These are phyloP conservation scores for Alternaria sp. DNA, from an alignment of 2,329 filamentous ascomycete species.

Conservation along the genomic window DNA sequence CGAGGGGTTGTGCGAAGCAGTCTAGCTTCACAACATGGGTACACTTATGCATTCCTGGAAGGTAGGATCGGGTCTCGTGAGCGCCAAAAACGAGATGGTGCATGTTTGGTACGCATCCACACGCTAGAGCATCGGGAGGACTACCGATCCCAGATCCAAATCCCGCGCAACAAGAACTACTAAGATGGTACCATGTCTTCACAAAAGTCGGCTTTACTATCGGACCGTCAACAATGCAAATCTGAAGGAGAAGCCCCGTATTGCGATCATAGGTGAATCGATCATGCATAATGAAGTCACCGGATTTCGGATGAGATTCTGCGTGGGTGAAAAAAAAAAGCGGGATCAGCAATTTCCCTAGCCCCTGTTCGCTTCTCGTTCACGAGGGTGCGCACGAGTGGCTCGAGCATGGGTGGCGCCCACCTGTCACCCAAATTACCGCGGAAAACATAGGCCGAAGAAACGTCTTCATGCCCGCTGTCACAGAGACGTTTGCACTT, in stretches of 20 bases:
- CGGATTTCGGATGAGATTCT: not conserved
- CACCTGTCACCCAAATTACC: not conserved
- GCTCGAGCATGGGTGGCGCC: not conserved
- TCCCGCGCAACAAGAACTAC: constrained; percentile 3
- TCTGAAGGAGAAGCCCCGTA: not conserved
- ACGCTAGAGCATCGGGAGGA: constrained; percentile 5
- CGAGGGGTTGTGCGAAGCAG: not conserved
- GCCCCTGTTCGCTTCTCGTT: constrained; percentile 1
- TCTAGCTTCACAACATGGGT: not conserved
- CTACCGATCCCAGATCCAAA: constrained; percentile 15
- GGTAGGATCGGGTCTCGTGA: not conserved
- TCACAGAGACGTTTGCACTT: not conserved
- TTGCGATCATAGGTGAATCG: not conserved
- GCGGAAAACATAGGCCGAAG: not conserved
- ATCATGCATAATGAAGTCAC: not conserved
- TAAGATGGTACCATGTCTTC: not conserved
- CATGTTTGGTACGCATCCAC: not conserved
- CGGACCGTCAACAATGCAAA: not conserved
- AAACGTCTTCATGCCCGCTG: not conserved
- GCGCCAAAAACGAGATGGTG: not conserved
- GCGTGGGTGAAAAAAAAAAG: not conserved
- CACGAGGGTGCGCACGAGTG: not conserved
- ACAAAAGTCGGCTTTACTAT: not conserved
- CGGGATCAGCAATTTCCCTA: constrained; percentile 13
- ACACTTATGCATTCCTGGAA: not conserved